These are phyloP conservation scores for Podila epicladia DNA, from an alignment of 192 early-diverging fungal genomes.

Conservation along the genomic window DNA sequence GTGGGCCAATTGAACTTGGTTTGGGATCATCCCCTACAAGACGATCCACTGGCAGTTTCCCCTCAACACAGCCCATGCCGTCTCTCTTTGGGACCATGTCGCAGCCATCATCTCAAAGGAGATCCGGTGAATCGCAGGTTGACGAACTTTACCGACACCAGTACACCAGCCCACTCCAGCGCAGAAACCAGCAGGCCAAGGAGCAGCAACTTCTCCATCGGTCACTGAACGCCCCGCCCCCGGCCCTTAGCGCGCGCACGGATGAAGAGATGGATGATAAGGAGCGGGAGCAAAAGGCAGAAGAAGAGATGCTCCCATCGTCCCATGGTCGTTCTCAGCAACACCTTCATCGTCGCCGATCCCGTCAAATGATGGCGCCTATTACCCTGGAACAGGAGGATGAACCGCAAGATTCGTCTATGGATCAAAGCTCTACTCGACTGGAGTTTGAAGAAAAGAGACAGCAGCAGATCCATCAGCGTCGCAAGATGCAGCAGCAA, in stretches of 20 bases:
- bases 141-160: conserved; percentile 26
- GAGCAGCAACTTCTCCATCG: conserved; percentile 16
- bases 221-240: background rate
- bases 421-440: conserved; percentile 17
- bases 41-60: background rate
- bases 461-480: conserved; percentile 6
- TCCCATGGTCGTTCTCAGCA: background rate
- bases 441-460: conserved; percentile 17
- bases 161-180: conserved; percentile 11
- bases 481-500: background rate
- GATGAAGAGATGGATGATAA: too few species aligned
- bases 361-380: background rate
- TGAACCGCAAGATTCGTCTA: conserved; percentile 10
- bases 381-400: background rate
- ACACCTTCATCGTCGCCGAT: background rate
- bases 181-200: conserved; percentile 22
- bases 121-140: background rate
- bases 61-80: background rate
- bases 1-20: background rate
- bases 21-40: background rate
- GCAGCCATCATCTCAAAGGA: background rate
- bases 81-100: background rate
- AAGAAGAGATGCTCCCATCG: background rate
- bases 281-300: too few species aligned
- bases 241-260: too few species aligned